These are phyloP conservation scores for Paraconiothyrium sp. DNA, from an alignment of 2,329 filamentous ascomycete species.

Conservation along the genomic window DNA sequence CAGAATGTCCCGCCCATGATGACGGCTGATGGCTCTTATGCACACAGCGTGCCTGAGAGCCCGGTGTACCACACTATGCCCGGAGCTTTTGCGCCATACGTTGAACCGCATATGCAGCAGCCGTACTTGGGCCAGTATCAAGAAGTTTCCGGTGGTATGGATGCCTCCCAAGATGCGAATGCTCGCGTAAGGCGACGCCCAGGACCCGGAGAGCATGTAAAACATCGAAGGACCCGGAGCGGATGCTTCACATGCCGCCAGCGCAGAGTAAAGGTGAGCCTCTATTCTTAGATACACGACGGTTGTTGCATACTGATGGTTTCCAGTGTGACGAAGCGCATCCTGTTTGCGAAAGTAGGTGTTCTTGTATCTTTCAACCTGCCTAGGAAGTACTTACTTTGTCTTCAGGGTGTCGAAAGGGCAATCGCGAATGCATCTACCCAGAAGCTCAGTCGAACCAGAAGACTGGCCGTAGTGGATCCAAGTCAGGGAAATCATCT, in stretches of 20 bases:
- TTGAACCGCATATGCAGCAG: conserved; percentile 43
- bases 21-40: conserved; percentile 39
- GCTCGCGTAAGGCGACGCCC: conserved; percentile 42
- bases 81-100: conserved; percentile 44
- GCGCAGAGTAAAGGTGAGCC: conserved; percentile 77
- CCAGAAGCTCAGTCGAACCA: conserved; percentile 72
- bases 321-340: conserved; percentile 86
- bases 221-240: conserved; percentile 91
- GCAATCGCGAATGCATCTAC: conserved; percentile 88
- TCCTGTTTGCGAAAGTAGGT: conserved; percentile 81
- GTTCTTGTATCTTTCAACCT: conserved; percentile 17
- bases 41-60: conserved; percentile 41
- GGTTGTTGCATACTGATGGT: conserved; percentile 25
- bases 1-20: conserved; percentile 40
- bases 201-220: conserved; percentile 72
- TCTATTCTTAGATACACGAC: background rate
- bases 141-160: conserved; percentile 38
- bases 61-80: conserved; percentile 43
- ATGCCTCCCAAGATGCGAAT: conserved; percentile 39
- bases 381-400: conserved; percentile 25
- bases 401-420: conserved; percentile 81
- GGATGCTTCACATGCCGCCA: conserved; percentile 93
- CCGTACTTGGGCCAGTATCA: conserved; percentile 49
- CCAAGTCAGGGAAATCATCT: conserved; percentile 55
- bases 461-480: conserved; percentile 57